phyloP scores from a whole-genome alignment of 441 rosid genomes.

The Kokia cookei region DNA sequence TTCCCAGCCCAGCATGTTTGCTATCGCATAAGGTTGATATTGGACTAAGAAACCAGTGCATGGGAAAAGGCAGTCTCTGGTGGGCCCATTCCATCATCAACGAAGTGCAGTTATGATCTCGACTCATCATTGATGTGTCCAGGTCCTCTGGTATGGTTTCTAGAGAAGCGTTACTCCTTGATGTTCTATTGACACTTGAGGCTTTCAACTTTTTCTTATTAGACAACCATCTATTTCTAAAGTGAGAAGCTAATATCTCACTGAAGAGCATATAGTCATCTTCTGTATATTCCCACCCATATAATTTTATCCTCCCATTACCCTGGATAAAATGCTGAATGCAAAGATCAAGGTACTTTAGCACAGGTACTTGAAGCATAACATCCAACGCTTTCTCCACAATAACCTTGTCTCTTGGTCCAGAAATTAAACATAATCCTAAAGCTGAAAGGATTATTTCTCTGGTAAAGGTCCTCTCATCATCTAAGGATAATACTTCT shows the following conservation, averaged over 20 bases:
- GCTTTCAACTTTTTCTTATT: constrained; percentile 51
- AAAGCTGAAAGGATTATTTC: constrained; percentile 47
- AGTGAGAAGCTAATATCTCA: constrained; percentile 56
- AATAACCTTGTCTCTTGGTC: constrained; percentile 57
- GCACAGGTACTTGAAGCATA: constrained; percentile 56
- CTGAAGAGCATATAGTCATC: constrained; percentile 48
- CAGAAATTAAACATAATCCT: constrained; percentile 55
- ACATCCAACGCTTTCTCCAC: constrained; percentile 56
- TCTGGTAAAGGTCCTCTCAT: constrained; percentile 26
- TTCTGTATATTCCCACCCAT: constrained; percentile 40
- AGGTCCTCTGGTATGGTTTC: constrained; percentile 77
- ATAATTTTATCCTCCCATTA: constrained; percentile 25
- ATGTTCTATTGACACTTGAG: constrained; percentile 14
- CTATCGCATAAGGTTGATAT: constrained; percentile 39
- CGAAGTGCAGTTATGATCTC: constrained; percentile 23
- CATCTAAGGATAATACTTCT: constrained; percentile 21
- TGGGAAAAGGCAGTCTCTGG: constrained; percentile 84
- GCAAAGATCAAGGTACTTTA: constrained; percentile 41
- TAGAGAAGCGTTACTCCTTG: constrained; percentile 30
- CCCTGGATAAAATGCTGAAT: constrained; percentile 32
- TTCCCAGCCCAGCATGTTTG: constrained; percentile 26
- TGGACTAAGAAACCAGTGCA: constrained; percentile 93
- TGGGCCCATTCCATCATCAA: constrained; percentile 65
- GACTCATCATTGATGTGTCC: constrained; percentile 37
- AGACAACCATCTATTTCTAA: constrained; percentile 61